Evolutionary conservation across 495 filamentous ascomycete genomes (phyloP).

Genomic region (Neurospora intermedia): DNA sequence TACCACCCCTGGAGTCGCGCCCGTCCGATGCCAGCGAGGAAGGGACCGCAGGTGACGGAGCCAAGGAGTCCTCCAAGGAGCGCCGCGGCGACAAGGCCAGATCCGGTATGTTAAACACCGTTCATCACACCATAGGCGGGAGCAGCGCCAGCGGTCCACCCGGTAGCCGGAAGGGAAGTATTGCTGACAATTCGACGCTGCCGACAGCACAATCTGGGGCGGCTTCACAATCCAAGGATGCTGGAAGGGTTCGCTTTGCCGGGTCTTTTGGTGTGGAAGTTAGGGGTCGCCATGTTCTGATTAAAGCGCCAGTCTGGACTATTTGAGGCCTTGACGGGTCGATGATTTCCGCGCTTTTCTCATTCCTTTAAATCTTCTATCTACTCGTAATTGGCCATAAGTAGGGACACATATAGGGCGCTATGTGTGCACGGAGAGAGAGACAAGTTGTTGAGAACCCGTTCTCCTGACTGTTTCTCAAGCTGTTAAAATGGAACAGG

Average conservation of each 20-base stretch:
- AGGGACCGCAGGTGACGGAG: constrained; percentile 32
- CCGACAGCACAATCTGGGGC: constrained; percentile 29
- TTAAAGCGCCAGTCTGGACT: constrained; percentile 85
- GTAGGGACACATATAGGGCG: not conserved
- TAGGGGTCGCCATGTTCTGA: constrained; percentile 66
- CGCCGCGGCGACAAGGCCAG: constrained; percentile 31
- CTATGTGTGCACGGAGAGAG: not conserved
- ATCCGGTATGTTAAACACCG: constrained; percentile 24
- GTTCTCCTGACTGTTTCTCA: not conserved
- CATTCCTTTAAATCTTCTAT: not conserved
- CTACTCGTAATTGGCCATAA: not conserved
- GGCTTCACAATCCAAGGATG: constrained; percentile 27
- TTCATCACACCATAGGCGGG: constrained; percentile 13
- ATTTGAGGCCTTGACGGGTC: constrained; percentile 20
- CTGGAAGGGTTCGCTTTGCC: constrained; percentile 60
- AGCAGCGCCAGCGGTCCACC: constrained; percentile 7
- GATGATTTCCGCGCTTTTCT: not conserved
- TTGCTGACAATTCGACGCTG: constrained; percentile 17
- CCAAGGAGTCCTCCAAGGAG: constrained; percentile 30
- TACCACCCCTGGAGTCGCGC: constrained; percentile 57
- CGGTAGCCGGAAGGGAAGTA: constrained; percentile 30
- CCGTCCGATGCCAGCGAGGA: constrained; percentile 40
- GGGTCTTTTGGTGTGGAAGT: constrained; percentile 83
- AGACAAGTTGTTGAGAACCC: not conserved
- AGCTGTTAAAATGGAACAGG: not conserved